A percentile compares a stretch with the other conserved stretches of the same genome.
phyloP scores from a whole-genome alignment of 768 basidiomycete genomes.

The Tulasnella sp. region DNA sequence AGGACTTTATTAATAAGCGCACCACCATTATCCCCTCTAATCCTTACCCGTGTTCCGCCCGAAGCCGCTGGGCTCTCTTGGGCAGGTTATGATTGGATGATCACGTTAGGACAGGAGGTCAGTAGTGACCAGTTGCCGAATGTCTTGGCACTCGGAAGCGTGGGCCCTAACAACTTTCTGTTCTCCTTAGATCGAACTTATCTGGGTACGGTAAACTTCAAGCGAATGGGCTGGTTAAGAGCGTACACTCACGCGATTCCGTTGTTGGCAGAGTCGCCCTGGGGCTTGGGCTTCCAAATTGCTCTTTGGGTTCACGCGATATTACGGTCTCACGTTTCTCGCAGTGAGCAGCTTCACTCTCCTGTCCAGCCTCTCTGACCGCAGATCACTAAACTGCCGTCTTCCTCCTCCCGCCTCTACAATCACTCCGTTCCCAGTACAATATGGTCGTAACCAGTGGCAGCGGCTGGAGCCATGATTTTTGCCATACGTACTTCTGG shows the following conservation, averaged over 20 bases:
- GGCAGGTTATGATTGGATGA: background rate
- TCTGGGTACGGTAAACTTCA: constrained; percentile 12
- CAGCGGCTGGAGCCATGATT: background rate
- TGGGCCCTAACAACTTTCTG: background rate
- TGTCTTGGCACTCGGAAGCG: background rate
- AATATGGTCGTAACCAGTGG: background rate
- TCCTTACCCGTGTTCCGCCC: background rate
- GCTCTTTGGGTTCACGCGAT: constrained; percentile 23
- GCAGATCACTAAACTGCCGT: background rate
- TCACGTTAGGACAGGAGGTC: constrained; percentile 5
- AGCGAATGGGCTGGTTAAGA: background rate
- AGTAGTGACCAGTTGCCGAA: background rate
- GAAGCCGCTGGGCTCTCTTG: background rate
- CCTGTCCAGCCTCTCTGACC: background rate
- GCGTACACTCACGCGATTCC: background rate
- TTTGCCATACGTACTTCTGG: background rate
- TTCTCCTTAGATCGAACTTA: constrained; percentile 4
- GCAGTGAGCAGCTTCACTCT: background rate
- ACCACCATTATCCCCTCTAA: too few relatives aligned
- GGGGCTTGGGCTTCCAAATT: constrained; percentile 14
- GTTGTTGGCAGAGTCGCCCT: background rate
- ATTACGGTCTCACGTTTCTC: constrained; percentile 8
- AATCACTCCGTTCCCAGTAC: background rate
- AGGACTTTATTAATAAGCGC: background rate
- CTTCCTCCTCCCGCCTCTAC: background rate